Conservation (phyloP, 2,329 filamentous ascomycete species). For the Gaeumannomyces sp. region DNA sequence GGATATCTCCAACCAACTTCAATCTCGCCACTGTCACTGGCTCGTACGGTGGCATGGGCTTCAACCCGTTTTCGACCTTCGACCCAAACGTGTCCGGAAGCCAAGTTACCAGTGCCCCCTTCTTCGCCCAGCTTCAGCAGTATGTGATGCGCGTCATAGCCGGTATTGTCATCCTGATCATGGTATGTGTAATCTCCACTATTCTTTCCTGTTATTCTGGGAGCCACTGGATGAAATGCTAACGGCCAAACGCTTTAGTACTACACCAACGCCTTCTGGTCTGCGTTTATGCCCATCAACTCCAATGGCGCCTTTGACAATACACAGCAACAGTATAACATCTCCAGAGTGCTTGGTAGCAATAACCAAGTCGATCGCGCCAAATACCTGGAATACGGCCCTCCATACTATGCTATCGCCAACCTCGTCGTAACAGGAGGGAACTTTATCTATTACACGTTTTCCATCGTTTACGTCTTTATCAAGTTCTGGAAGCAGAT, state of each 20-base stretch:
- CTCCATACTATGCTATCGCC: constrained; percentile 37
- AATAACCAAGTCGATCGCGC: constrained; percentile 32
- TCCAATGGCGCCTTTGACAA: constrained; percentile 39
- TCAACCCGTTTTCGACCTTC: constrained; percentile 44
- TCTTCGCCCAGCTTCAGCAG: constrained; percentile 31
- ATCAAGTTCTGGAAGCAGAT: constrained; percentile 33
- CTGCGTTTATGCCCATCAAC: constrained; percentile 43
- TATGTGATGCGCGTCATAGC: constrained; percentile 28
- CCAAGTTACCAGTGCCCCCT: constrained; percentile 21
- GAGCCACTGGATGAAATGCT: neutral
- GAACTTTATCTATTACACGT: constrained; percentile 38
- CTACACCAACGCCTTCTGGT: constrained; percentile 36
- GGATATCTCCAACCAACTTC: constrained; percentile 40
- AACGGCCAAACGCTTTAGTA: constrained; percentile 17
- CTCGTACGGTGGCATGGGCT: constrained; percentile 33
- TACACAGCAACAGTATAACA: constrained; percentile 33
- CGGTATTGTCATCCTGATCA: constrained; percentile 32
- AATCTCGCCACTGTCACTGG: constrained; percentile 37
- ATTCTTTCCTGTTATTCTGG: neutral
- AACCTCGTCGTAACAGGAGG: constrained; percentile 34
- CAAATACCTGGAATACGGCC: constrained; percentile 34
- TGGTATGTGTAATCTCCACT: constrained; percentile 13
- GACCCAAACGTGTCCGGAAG: constrained; percentile 37
- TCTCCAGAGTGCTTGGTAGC: constrained; percentile 29
- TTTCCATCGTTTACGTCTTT: constrained; percentile 38